These are phyloP conservation scores for Aureobasidium pullulans DNA, from an alignment of 2,329 filamentous ascomycete species.

Conservation along the genomic window DNA sequence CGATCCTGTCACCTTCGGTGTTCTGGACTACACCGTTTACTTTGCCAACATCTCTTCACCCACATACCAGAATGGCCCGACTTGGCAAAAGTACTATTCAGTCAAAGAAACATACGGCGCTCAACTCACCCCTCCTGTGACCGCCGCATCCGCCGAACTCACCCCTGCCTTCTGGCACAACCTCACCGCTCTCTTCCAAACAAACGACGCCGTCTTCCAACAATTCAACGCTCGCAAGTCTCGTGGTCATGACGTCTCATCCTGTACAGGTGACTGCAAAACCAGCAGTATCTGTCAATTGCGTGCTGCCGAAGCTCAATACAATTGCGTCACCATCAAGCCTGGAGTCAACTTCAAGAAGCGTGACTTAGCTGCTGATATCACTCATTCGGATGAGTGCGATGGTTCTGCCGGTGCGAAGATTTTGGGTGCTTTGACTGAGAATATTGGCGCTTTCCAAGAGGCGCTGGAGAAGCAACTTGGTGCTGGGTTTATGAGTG, in stretches of 20 bases:
- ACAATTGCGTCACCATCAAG: constrained; percentile 36
- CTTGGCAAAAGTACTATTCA: constrained; percentile 51
- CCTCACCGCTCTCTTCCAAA: constrained; percentile 44
- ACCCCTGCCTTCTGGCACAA: constrained; percentile 54
- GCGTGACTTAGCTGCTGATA: not conserved
- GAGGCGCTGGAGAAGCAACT: not conserved
- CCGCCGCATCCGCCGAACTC: constrained; percentile 37
- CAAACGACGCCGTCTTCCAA: constrained; percentile 37
- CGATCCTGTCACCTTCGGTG: constrained; percentile 49
- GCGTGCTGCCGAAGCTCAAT: constrained; percentile 45
- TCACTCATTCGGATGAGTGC: not conserved
- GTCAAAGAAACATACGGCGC: constrained; percentile 48
- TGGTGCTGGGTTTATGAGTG: constrained; percentile 3
- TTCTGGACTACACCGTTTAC: constrained; percentile 50
- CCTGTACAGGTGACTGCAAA: constrained; percentile 39
- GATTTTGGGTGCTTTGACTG: not conserved
- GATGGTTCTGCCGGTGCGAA: constrained; percentile 7
- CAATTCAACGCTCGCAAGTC: constrained; percentile 42
- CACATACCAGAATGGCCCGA: constrained; percentile 39
- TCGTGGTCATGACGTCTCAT: constrained; percentile 37
- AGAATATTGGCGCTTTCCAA: not conserved
- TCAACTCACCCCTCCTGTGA: constrained; percentile 36
- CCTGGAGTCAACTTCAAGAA: constrained; percentile 12
- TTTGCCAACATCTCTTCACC: constrained; percentile 45
- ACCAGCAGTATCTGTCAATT: constrained; percentile 45